Percentiles rank a stretch among this genome's conserved stretches.
phyloP scores from a whole-genome alignment of 2,329 filamentous ascomycete genomes.

The Neofusicoccum kwambonambiense region DNA sequence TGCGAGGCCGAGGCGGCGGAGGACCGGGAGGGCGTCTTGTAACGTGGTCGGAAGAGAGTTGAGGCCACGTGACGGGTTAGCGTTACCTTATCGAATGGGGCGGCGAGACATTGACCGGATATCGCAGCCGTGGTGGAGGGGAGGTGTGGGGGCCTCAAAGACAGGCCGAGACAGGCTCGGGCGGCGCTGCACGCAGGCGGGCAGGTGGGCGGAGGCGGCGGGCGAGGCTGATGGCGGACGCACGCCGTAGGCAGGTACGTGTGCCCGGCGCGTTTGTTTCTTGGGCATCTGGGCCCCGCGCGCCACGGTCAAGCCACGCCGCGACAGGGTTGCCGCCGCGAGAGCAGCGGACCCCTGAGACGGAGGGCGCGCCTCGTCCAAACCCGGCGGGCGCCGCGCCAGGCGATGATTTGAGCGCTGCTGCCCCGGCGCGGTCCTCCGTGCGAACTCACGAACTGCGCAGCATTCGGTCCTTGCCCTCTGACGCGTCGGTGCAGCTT shows the following conservation, averaged over 20 bases:
- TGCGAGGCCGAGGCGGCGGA: neutral
- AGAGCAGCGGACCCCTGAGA: constrained; percentile 13
- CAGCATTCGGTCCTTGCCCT: constrained; percentile 8
- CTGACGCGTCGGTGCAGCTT: constrained; percentile 12
- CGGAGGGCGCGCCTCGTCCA: neutral
- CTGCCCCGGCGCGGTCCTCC: neutral
- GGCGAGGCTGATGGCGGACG: too few species aligned
- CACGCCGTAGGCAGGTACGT: neutral
- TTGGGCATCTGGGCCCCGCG: neutral
- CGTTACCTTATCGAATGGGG: neutral
- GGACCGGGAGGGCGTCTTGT: neutral
- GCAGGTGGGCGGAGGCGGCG: too few species aligned
- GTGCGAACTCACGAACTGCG: constrained; percentile 2
- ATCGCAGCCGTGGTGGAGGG: neutral
- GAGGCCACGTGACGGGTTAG: neutral
- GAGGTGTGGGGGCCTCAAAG: neutral
- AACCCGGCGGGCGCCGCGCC: constrained; percentile 3
- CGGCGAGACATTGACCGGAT: neutral
- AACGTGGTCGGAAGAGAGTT: constrained; percentile 6
- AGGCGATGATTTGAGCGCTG: neutral
- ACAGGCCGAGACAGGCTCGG: neutral
- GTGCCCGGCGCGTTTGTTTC: neutral
- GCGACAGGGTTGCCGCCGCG: neutral
- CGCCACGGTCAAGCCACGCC: constrained; percentile 4
- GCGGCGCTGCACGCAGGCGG: neutral